phyloP scores from a whole-genome alignment of 768 basidiomycete genomes.

The Termitomyces bulborhizus region DNA sequence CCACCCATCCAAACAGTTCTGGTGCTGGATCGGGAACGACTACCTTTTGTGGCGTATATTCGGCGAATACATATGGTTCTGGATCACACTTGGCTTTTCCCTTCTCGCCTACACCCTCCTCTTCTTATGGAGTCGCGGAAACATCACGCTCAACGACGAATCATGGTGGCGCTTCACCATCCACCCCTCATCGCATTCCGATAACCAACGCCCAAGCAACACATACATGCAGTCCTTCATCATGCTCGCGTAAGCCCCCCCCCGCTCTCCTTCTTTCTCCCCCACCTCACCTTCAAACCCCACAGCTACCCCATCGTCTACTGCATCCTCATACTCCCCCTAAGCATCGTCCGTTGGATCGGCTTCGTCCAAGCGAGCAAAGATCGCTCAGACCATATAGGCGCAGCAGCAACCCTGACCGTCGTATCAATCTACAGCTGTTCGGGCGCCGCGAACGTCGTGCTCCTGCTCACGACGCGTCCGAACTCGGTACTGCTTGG shows the following conservation, averaged over 20 bases:
- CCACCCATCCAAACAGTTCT: not conserved
- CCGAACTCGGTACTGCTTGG: not conserved
- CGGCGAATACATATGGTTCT: slow-evolving; percentile 42
- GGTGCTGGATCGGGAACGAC: slow-evolving; percentile 19
- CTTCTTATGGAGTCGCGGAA: not conserved
- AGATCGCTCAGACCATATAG: not conserved
- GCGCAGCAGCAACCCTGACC: not conserved
- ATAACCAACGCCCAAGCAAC: not conserved
- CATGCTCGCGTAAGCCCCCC: not conserved
- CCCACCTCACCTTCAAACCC: not conserved
- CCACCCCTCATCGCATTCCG: not conserved
- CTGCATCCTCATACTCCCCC: not conserved
- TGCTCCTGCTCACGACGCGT: not conserved
- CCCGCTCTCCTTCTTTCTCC: not conserved
- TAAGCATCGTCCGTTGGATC: not conserved
- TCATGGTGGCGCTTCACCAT: not conserved
- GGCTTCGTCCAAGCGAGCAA: not conserved
- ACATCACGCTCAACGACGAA: not conserved
- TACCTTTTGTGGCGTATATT: slow-evolving; percentile 25
- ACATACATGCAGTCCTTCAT: not conserved
- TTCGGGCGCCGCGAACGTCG: not conserved
- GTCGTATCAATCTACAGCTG: not conserved
- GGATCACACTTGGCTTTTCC: slow-evolving; percentile 31
- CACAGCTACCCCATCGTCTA: not conserved
- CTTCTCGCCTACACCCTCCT: slow-evolving; percentile 6